Evolutionary conservation across 192 early-diverging fungal species (phyloP).

Genomic region (Geranomyces variabilis): DNA sequence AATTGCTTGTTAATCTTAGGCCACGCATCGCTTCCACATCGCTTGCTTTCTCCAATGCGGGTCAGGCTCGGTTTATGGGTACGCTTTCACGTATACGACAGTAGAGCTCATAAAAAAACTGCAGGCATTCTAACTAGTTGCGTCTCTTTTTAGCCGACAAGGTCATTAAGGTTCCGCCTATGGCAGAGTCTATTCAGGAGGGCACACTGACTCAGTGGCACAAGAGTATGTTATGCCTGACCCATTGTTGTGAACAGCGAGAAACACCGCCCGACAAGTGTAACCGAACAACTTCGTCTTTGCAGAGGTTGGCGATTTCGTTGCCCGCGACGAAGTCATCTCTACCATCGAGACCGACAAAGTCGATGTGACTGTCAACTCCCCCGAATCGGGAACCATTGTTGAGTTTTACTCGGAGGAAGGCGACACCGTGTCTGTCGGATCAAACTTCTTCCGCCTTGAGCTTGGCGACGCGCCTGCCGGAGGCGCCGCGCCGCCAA

Average conservation of each 20-base stretch:
- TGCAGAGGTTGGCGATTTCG: conserved; percentile 92
- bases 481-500: conserved; percentile 31
- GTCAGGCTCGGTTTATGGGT: conserved; percentile 39
- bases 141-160: conserved; percentile 69
- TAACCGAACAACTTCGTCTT: neutral
- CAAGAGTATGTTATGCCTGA: conserved; percentile 74
- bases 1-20: conserved; percentile 3
- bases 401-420: conserved; percentile 80
- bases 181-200: conserved; percentile 99
- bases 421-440: conserved; percentile 88
- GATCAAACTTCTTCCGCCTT: conserved; percentile 91
- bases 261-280: neutral
- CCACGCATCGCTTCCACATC: neutral
- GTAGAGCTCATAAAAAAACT: neutral
- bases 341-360: conserved; percentile 99
- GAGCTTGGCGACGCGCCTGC: conserved; percentile 73
- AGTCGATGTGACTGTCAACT: conserved; percentile 98
- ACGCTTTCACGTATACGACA: neutral
- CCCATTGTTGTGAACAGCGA: neutral
- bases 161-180: conserved; percentile 89
- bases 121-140: neutral
- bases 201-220: conserved; percentile 95
- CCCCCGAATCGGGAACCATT: conserved; percentile 88
- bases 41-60: conserved; percentile 9
- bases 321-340: conserved; percentile 91